Evolutionary conservation across 768 basidiomycete genomes (phyloP).

Genomic region (Suillus subalutaceus): DNA sequence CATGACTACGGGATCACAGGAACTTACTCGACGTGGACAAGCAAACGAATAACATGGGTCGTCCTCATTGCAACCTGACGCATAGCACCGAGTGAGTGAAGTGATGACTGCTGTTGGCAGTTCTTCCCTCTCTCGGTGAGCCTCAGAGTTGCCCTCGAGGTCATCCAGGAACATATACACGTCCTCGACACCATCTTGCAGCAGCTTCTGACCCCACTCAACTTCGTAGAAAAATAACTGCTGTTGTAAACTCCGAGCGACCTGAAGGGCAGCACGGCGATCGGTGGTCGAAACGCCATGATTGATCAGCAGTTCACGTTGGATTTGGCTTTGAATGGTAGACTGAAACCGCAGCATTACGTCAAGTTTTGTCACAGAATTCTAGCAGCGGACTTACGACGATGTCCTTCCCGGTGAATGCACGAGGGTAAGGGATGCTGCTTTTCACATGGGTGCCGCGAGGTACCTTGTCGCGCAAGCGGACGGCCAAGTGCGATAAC

Average conservation of each 20-base stretch:
- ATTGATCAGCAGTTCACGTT: constrained; percentile 77
- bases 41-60: constrained; percentile 79
- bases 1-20: background rate
- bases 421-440: constrained; percentile 85
- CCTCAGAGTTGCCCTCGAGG: constrained; percentile 63
- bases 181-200: constrained; percentile 89
- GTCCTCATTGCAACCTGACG: constrained; percentile 82
- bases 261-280: constrained; percentile 80
- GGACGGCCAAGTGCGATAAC: constrained; percentile 86
- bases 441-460: constrained; percentile 89
- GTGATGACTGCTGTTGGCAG: constrained; percentile 91
- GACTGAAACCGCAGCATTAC: constrained; percentile 51
- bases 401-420: constrained; percentile 94
- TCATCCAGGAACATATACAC: constrained; percentile 94
- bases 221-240: constrained; percentile 98
- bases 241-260: constrained; percentile 87
- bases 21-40: constrained; percentile 71
- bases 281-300: constrained; percentile 77
- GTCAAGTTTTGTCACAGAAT: background rate
- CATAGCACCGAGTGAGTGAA: constrained; percentile 88
- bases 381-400: constrained; percentile 60
- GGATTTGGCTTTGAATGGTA: constrained; percentile 85
- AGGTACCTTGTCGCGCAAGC: constrained; percentile 88
- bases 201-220: constrained; percentile 83
- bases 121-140: constrained; percentile 64